Evolutionary conservation across 2,329 filamentous ascomycete genomes (phyloP).

Genomic region (Ophiognomonia clavigignenti-juglandacearum): DNA sequence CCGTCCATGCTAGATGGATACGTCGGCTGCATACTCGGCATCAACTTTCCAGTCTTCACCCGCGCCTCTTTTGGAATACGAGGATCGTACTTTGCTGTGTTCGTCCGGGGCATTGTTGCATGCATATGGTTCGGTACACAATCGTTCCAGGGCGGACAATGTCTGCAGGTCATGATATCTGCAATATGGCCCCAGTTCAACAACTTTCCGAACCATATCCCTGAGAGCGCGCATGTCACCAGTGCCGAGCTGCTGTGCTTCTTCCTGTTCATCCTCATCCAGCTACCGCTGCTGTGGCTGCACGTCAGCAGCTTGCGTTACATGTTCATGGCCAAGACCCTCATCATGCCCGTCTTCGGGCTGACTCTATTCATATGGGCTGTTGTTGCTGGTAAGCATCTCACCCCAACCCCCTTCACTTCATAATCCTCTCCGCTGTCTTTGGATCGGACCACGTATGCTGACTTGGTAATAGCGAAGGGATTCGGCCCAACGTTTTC

Average conservation of each 20-base stretch:
- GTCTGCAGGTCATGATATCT: slow-evolving; percentile 27
- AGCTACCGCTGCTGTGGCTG: slow-evolving; percentile 20
- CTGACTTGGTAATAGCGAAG: background rate
- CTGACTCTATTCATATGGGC: slow-evolving; percentile 8
- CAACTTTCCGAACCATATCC: slow-evolving; percentile 35
- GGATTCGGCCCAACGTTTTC: slow-evolving; percentile 25
- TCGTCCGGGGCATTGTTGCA: slow-evolving; percentile 25
- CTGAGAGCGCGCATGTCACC: slow-evolving; percentile 30
- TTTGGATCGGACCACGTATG: background rate
- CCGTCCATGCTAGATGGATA: background rate
- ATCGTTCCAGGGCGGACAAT: slow-evolving; percentile 21
- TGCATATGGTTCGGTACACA: slow-evolving; percentile 31
- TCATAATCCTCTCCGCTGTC: background rate
- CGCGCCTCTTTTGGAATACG: slow-evolving; percentile 29
- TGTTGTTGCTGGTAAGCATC: background rate
- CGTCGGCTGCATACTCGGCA: background rate
- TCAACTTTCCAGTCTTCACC: slow-evolving; percentile 25
- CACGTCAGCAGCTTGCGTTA: slow-evolving; percentile 19
- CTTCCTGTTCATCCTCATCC: slow-evolving; percentile 21
- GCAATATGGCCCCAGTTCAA: slow-evolving; percentile 37
- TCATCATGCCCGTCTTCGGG: slow-evolving; percentile 1
- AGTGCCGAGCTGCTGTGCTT: slow-evolving; percentile 26
- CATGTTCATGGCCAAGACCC: slow-evolving; percentile 19
- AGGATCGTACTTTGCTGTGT: slow-evolving; percentile 24
- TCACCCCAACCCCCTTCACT: background rate